Percentiles rank a stretch among this genome's conserved stretches.
These are phyloP conservation scores for Berberis thunbergii DNA, from an alignment of 164 flowering plant species.

Conservation along the genomic window DNA sequence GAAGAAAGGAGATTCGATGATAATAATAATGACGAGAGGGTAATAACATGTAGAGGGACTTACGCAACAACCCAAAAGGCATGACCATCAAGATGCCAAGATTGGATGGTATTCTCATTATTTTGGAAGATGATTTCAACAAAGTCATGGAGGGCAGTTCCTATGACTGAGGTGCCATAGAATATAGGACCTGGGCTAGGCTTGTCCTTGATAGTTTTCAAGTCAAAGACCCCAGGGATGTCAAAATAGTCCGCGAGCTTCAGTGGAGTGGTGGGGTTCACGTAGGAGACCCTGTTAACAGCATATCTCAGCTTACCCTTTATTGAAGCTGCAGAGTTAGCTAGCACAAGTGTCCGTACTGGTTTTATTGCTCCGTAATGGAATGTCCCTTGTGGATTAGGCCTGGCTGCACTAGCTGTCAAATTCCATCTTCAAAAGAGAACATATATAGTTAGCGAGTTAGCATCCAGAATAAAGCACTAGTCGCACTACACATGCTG, in stretches of 20 bases:
- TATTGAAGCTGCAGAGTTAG: slow-evolving; percentile 32
- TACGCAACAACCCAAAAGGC: slow-evolving; percentile 68
- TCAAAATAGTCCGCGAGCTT: slow-evolving; percentile 69
- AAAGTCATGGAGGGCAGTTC: slow-evolving; percentile 41
- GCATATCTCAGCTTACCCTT: slow-evolving; percentile 46
- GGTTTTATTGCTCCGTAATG: slow-evolving; percentile 49
- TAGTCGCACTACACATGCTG: not conserved
- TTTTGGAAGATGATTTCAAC: slow-evolving; percentile 70
- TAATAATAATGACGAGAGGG: no score
- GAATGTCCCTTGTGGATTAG: slow-evolving; percentile 78
- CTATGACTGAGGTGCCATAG: slow-evolving; percentile 40
- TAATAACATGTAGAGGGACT: not conserved
- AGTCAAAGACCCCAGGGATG: slow-evolving; percentile 48
- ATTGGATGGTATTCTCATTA: slow-evolving; percentile 44
- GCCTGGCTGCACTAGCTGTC: slow-evolving; percentile 83
- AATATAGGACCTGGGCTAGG: slow-evolving; percentile 29
- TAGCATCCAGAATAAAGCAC: not conserved
- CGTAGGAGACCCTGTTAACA: slow-evolving; percentile 50
- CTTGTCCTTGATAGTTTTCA: slow-evolving; percentile 28
- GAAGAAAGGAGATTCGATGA: not conserved
- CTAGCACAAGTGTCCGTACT: slow-evolving; percentile 33
- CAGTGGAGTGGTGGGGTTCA: slow-evolving; percentile 55
- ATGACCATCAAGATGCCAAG: slow-evolving; percentile 70
- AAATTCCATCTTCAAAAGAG: slow-evolving; percentile 42
- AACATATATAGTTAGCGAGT: not conserved